phyloP scores from a whole-genome alignment of 176 grass and related monocot species.

The Lolium multiflorum region DNA sequence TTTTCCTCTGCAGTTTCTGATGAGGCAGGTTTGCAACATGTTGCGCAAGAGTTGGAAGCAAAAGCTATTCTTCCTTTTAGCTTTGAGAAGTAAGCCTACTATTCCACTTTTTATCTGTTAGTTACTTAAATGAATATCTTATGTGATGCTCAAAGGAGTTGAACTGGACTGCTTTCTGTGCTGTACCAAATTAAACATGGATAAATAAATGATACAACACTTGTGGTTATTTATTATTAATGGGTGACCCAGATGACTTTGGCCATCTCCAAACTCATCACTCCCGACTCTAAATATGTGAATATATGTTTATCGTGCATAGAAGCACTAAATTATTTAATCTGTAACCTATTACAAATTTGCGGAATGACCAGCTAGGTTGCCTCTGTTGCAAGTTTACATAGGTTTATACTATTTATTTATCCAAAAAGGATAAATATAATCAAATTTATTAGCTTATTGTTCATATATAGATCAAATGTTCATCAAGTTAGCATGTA shows the following conservation, averaged over 20 bases:
- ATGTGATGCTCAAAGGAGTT: neutral
- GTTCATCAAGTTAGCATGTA: neutral
- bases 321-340: constrained; percentile 3
- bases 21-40: constrained; percentile 82
- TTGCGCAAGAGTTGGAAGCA: constrained; percentile 87
- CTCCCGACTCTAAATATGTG: neutral
- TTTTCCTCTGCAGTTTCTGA: constrained; percentile 70
- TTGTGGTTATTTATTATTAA: neutral
- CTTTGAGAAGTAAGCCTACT: constrained; percentile 75
- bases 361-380: neutral
- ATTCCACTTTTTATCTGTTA: constrained; percentile 27
- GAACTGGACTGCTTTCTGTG: neutral
- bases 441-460: constrained; percentile 21
- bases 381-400: constrained; percentile 7
- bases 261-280: neutral
- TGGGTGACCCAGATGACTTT: neutral
- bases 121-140: constrained; percentile 17
- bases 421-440: neutral
- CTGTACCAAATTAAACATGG: constrained; percentile 4
- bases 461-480: constrained; percentile 10
- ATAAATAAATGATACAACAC: neutral
- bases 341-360: neutral
- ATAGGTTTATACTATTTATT: neutral
- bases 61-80: constrained; percentile 72
- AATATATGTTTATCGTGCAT: constrained; percentile 1